Percentiles rank a stretch among this genome's conserved stretches.
Evolutionary conservation across 768 basidiomycete genomes (phyloP).

Genomic region (Cantharellus anzutake): DNA sequence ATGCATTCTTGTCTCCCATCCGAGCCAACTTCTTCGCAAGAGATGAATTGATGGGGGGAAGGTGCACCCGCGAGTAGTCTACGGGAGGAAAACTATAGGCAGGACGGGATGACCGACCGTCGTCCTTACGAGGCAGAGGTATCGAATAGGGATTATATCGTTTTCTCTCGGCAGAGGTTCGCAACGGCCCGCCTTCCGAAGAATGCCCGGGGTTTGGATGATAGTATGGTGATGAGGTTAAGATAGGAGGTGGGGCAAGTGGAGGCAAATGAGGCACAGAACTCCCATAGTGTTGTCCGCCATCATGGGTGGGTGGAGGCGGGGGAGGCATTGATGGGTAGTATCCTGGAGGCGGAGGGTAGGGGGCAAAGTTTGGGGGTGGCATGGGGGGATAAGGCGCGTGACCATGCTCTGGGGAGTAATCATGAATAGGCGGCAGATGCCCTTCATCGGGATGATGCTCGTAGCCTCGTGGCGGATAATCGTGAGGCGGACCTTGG

Average conservation of each 20-base stretch:
- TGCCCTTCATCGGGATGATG: neutral
- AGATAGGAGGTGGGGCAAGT: neutral
- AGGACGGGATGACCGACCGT: too few relatives aligned
- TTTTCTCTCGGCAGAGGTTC: too few relatives aligned
- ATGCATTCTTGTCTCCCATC: too few relatives aligned
- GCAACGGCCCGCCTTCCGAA: too few relatives aligned
- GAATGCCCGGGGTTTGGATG: neutral
- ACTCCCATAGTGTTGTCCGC: neutral
- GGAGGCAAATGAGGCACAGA: neutral
- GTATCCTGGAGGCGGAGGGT: neutral
- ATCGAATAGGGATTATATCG: too few relatives aligned
- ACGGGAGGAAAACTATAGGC: too few relatives aligned
- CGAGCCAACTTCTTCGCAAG: too few relatives aligned
- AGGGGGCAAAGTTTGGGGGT: neutral
- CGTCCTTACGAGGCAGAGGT: too few relatives aligned
- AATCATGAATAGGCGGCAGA: neutral
- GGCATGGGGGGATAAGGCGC: neutral
- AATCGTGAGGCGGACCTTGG: neutral
- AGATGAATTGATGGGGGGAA: too few relatives aligned
- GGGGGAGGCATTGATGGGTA: slow-evolving; percentile 46
- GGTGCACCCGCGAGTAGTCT: too few relatives aligned
- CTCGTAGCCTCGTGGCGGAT: neutral
- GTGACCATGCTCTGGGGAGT: neutral
- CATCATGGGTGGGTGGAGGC: neutral
- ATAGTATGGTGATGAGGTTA: slow-evolving; percentile 15